A percentile compares a stretch with the other conserved stretches of the same genome.
These are phyloP conservation scores for Rhinocladiella similis DNA, from an alignment of 2,329 filamentous ascomycete genomes.

Conservation along the genomic window DNA sequence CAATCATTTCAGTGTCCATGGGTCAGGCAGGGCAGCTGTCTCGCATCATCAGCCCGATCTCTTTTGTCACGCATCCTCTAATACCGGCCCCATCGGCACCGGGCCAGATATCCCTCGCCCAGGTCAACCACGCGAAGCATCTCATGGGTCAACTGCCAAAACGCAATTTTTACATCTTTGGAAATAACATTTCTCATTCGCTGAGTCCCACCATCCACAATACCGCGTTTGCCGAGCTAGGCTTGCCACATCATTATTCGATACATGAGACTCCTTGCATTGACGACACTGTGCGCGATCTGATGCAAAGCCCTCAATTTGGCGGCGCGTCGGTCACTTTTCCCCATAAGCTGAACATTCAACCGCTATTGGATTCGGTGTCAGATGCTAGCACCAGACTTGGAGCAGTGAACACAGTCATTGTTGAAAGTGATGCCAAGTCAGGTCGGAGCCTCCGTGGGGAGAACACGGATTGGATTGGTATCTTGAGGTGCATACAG, in stretches of 20 bases:
- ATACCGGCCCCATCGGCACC: conserved; percentile 82
- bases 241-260: conserved; percentile 79
- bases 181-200: conserved; percentile 21
- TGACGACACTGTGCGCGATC: conserved; percentile 51
- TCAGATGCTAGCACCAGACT: conserved; percentile 9
- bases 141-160: conserved; percentile 79
- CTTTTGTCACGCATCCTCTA: conserved; percentile 81
- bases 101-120: conserved; percentile 79
- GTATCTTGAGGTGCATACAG: conserved; percentile 32
- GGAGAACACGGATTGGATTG: conserved; percentile 35
- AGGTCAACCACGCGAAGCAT: conserved; percentile 78
- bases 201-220: conserved; percentile 29
- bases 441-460: conserved; percentile 19
- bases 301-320: conserved; percentile 62
- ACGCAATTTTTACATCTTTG: conserved; percentile 42
- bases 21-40: conserved; percentile 83
- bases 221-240: conserved; percentile 67
- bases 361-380: conserved; percentile 10
- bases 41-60: conserved; percentile 78
- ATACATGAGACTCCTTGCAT: conserved; percentile 41
- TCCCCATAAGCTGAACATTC: conserved; percentile 25
- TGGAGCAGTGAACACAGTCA: conserved; percentile 16
- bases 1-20: conserved; percentile 84
- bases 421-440: neutral
- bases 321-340: conserved; percentile 70